Evolutionary conservation across 2,329 filamentous ascomycete species (phyloP).

Genomic region (Penicillium sp.): DNA sequence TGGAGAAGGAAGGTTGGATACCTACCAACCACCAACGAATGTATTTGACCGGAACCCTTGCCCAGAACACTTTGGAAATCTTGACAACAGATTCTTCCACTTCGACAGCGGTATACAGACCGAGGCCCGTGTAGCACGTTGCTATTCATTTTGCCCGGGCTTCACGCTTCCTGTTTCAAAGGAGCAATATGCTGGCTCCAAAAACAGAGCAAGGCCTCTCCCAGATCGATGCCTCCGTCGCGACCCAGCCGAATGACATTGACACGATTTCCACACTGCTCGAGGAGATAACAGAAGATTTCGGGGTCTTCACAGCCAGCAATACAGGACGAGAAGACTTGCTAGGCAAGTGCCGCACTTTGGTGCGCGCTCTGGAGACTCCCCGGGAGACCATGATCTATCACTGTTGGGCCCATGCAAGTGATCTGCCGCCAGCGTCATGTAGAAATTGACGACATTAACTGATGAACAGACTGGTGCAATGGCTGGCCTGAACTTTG

Average conservation of each 20-base stretch:
- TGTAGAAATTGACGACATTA: neutral
- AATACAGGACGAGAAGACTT: neutral
- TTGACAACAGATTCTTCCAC: neutral
- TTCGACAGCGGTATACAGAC: neutral
- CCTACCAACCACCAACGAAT: neutral
- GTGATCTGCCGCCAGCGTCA: neutral
- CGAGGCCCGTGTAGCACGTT: neutral
- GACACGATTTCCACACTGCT: neutral
- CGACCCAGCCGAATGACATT: neutral
- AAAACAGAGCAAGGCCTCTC: neutral
- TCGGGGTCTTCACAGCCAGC: neutral
- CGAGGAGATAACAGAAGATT: neutral
- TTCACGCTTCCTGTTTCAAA: neutral
- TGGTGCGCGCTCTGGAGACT: slow-evolving; percentile 8
- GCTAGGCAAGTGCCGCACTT: neutral
- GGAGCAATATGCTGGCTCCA: neutral
- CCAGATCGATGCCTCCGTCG: neutral
- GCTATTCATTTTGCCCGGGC: neutral
- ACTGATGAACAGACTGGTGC: neutral
- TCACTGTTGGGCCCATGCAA: slow-evolving; percentile 8
- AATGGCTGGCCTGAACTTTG: slow-evolving; percentile 1
- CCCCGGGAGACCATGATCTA: slow-evolving; percentile 12
- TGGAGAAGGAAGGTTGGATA: neutral
- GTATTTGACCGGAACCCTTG: neutral
- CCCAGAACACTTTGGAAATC: neutral